Conservation (phyloP, 805 yeast species). For the Cyberlindnera mississippiensis region DNA sequence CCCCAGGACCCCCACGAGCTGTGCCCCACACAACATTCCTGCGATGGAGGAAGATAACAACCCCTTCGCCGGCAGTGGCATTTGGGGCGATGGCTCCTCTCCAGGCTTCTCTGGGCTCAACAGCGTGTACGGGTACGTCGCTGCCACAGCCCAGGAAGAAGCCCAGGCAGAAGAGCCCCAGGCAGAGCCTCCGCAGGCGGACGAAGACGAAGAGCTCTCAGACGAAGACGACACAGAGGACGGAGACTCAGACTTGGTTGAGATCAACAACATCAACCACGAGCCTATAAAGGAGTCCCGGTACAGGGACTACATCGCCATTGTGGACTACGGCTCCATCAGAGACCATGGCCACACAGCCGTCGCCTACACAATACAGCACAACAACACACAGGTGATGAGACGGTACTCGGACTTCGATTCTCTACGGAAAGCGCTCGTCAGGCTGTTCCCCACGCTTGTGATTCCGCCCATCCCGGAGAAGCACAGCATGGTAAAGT, state of each 20-base stretch:
- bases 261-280: background rate
- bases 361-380: slow-evolving; percentile 73
- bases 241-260: slow-evolving; percentile 2
- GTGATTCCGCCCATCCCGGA: slow-evolving; percentile 94
- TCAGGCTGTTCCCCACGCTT: slow-evolving; percentile 72
- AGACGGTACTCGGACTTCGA: slow-evolving; percentile 93
- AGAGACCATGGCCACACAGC: slow-evolving; percentile 60
- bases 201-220: background rate
- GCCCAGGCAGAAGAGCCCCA: background rate
- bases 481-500: slow-evolving; percentile 60
- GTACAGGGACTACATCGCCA: slow-evolving; percentile 6
- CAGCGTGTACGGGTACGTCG: slow-evolving; percentile 11
- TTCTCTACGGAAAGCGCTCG: slow-evolving; percentile 62
- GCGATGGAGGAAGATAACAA: slow-evolving; percentile 32
- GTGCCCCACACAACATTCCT: background rate
- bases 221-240: background rate
- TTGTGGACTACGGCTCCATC: slow-evolving; percentile 43
- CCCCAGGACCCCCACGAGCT: too few relatives aligned
- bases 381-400: slow-evolving; percentile 50
- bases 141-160: background rate
- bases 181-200: background rate
- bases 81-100: slow-evolving; percentile 10
- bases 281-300: slow-evolving; percentile 1
- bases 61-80: slow-evolving; percentile 30
- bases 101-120: slow-evolving; percentile 5